A percentile compares a stretch with the other conserved stretches of the same genome.
Evolutionary conservation across 805 yeast genomes (phyloP).

Genomic region (Wickerhamomyces rabaulensis): DNA sequence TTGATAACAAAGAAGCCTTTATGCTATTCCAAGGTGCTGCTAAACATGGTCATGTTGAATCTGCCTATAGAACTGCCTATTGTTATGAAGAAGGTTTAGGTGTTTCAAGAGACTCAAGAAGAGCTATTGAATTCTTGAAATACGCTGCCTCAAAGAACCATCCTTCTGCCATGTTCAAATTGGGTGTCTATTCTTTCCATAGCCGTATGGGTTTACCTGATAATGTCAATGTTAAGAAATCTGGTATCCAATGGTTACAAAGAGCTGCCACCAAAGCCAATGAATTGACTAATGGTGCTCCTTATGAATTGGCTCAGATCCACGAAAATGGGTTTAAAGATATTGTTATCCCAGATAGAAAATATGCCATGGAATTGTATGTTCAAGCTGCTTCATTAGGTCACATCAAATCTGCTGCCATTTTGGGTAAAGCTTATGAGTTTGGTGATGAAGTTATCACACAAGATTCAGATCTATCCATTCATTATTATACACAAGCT

Average conservation of each 20-base stretch:
- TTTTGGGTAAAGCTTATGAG: conserved; percentile 82
- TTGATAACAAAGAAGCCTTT: conserved; percentile 75
- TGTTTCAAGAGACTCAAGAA: conserved; percentile 79
- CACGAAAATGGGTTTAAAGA: conserved; percentile 82
- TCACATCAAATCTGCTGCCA: conserved; percentile 71
- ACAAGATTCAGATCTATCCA: conserved; percentile 75
- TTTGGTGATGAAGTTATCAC: conserved; percentile 61
- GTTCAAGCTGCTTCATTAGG: conserved; percentile 88
- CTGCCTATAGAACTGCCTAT: conserved; percentile 85
- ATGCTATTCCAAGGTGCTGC: conserved; percentile 81
- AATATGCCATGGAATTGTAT: conserved; percentile 81
- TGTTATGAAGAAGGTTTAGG: conserved; percentile 96
- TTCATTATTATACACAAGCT: conserved; percentile 90
- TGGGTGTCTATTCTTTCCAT: conserved; percentile 83
- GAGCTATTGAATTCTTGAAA: conserved; percentile 75
- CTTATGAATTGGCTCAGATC: conserved; percentile 84
- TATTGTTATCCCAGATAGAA: conserved; percentile 75
- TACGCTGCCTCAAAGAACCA: conserved; percentile 89
- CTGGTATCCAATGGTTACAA: conserved; percentile 89
- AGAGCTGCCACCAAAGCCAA: conserved; percentile 83
- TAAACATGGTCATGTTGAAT: conserved; percentile 87
- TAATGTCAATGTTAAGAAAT: conserved; percentile 65
- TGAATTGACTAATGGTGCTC: conserved; percentile 87
- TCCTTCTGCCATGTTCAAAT: conserved; percentile 93
- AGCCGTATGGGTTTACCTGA: conserved; percentile 76